Conservation (phyloP, 805 yeast species). For the Tetrapisispora phaffii region DNA sequence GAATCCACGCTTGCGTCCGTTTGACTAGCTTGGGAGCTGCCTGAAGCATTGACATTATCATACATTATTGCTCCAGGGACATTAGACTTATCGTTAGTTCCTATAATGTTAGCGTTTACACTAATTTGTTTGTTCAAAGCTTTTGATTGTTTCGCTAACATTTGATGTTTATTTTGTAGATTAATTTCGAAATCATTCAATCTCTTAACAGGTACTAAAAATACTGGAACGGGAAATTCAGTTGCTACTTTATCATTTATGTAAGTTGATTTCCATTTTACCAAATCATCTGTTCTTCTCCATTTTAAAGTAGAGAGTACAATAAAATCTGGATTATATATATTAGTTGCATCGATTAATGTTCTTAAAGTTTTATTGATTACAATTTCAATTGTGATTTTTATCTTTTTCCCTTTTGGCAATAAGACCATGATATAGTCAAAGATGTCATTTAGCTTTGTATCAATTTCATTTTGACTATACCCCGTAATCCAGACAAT, state of each 20-base stretch:
- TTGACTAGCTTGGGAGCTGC: background rate
- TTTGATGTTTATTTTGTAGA: conserved; percentile 8
- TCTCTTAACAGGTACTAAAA: conserved; percentile 22
- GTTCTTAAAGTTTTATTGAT: conserved; percentile 21
- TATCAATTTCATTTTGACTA: conserved; percentile 15
- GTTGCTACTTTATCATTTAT: conserved; percentile 21
- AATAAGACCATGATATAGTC: conserved; percentile 15
- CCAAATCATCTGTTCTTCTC: conserved; percentile 17
- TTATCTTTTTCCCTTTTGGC: conserved; percentile 15
- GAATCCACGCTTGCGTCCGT: background rate
- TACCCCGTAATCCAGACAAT: conserved; percentile 28
- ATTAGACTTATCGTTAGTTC: background rate
- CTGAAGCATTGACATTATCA: background rate
- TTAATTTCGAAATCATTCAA: conserved; percentile 22
- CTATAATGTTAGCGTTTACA: background rate
- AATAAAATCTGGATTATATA: conserved; percentile 27
- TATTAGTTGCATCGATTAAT: conserved; percentile 24
- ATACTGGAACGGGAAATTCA: conserved; percentile 23
- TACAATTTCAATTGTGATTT: conserved; percentile 27
- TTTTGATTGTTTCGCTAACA: background rate
- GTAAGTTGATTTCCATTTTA: conserved; percentile 19
- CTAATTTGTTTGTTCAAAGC: no score
- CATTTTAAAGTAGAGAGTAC: conserved; percentile 19
- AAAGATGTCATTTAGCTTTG: conserved; percentile 16
- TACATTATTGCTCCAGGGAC: background rate